Percentiles rank a stretch among this genome's conserved stretches.
These are phyloP conservation scores for Aspergillus vadensis DNA, from an alignment of 2,329 filamentous ascomycete genomes.

Conservation along the genomic window DNA sequence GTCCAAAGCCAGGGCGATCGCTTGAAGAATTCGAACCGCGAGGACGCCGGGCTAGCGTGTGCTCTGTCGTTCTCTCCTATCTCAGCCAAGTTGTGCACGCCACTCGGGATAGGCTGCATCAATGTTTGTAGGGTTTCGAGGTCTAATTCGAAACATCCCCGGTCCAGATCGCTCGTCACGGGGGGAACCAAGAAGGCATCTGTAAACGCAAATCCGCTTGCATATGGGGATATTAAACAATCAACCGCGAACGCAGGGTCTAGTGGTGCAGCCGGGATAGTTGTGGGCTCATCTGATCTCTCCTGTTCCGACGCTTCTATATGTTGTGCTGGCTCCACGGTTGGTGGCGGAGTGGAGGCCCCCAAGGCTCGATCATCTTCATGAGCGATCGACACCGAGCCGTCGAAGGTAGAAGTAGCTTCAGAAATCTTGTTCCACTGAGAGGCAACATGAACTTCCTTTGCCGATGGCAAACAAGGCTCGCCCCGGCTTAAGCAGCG, in stretches of 20 bases:
- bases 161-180: neutral
- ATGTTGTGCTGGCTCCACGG: too few species aligned
- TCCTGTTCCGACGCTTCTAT: too few species aligned
- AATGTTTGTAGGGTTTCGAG: constrained; percentile 3
- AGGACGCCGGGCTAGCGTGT: neutral
- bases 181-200: neutral
- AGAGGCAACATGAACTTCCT: too few species aligned
- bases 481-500: neutral
- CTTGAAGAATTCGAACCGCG: constrained; percentile 2
- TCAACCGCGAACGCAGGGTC: too few species aligned
- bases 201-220: neutral
- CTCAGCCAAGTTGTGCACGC: too few species aligned
- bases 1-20: constrained; percentile 5
- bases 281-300: too few species aligned
- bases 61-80: neutral
- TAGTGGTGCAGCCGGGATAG: too few species aligned
- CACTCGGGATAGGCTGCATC: neutral
- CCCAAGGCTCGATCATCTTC: too few species aligned
- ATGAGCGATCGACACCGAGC: neutral
- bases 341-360: too few species aligned
- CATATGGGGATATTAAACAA: too few species aligned
- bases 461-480: neutral
- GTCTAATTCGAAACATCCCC: neutral
- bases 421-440: too few species aligned
- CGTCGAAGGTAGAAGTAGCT: neutral